Evolutionary conservation across 1,284 basidiomycete genomes (phyloP).

Genomic region (Anthracocystis walkeri): DNA sequence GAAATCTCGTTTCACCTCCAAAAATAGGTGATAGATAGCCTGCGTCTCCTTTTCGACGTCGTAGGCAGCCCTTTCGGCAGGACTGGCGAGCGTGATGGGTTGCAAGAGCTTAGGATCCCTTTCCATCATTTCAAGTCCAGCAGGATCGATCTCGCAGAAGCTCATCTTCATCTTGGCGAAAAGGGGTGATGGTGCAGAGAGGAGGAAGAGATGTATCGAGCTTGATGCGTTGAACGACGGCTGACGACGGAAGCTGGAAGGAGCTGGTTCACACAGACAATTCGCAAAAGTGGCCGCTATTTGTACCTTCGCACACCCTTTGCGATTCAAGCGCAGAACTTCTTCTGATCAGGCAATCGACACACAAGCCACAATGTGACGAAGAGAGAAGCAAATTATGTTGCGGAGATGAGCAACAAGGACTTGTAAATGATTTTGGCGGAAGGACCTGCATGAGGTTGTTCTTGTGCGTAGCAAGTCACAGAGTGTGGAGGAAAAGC

Average conservation of each 20-base stretch:
- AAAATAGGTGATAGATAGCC: neutral
- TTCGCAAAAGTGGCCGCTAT: neutral
- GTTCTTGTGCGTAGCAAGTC: neutral
- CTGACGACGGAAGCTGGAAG: neutral
- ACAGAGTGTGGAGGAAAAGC: neutral
- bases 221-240: neutral
- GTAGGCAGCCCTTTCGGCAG: neutral
- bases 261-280: neutral
- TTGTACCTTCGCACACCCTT: neutral
- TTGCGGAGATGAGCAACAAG: neutral
- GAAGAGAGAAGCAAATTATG: neutral
- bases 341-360: neutral
- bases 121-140: too few relatives aligned
- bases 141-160: too few relatives aligned
- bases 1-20: too few relatives aligned
- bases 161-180: neutral
- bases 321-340: neutral
- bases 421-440: neutral
- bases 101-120: neutral
- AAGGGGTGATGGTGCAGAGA: neutral
- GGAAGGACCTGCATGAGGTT: neutral
- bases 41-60: slow-evolving; percentile 2
- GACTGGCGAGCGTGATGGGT: neutral
- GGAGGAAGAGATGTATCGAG: neutral
- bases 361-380: neutral